Percentiles rank a stretch among this genome's conserved stretches.
Conservation (phyloP, 371 early-diverging fungal genomes). For the Mucor piriformis region DNA sequence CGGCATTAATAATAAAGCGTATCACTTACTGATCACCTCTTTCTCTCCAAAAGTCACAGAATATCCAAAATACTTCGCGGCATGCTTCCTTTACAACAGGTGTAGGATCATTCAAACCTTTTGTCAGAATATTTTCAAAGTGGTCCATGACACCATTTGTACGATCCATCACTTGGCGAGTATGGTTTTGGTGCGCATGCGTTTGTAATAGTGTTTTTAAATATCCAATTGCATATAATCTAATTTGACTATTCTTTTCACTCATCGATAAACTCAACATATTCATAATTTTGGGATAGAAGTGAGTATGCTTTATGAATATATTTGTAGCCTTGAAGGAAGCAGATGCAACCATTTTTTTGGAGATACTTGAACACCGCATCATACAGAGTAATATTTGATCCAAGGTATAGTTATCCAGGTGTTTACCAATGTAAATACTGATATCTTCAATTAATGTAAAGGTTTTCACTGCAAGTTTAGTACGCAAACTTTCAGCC, state of each 20-base stretch:
- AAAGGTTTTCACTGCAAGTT: slow-evolving; percentile 45
- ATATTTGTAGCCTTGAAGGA: slow-evolving; percentile 35
- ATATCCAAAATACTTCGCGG: slow-evolving; percentile 51
- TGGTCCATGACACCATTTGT: slow-evolving; percentile 34
- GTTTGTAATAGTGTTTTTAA: slow-evolving; percentile 38
- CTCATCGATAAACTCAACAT: slow-evolving; percentile 38
- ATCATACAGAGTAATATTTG: slow-evolving; percentile 42
- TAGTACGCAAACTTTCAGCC: slow-evolving; percentile 53
- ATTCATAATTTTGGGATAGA: slow-evolving; percentile 42
- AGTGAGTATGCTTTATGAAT: slow-evolving; percentile 41
- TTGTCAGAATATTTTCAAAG: slow-evolving; percentile 37
- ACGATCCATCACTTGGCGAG: slow-evolving; percentile 39
- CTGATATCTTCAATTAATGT: slow-evolving; percentile 44
- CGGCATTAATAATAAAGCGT: no score
- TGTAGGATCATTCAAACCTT: slow-evolving; percentile 47
- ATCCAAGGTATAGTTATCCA: slow-evolving; percentile 46
- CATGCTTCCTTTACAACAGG: slow-evolving; percentile 46
- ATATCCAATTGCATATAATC: slow-evolving; percentile 41
- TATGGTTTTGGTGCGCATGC: slow-evolving; percentile 42
- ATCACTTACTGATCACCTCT: slow-evolving; percentile 48
- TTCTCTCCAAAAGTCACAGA: slow-evolving; percentile 47
- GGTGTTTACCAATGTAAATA: slow-evolving; percentile 32
- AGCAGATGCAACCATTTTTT: slow-evolving; percentile 41
- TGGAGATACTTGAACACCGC: slow-evolving; percentile 41
- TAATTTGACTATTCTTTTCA: slow-evolving; percentile 53